Evolutionary conservation across 2,329 filamentous ascomycete species (phyloP).

Genomic region (Orbilia blumenaviensis): DNA sequence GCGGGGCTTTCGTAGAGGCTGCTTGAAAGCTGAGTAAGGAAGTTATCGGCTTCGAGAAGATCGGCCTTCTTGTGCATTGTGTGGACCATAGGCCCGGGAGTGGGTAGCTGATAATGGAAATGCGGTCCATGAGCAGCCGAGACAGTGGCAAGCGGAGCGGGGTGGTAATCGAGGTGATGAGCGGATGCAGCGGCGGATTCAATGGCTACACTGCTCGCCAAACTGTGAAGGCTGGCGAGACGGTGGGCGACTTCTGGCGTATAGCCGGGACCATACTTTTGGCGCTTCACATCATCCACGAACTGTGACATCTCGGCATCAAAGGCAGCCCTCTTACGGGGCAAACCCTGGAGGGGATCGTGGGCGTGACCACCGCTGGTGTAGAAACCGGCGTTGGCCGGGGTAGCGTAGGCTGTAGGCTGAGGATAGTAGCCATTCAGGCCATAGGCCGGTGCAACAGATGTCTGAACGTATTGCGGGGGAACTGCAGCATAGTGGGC

Average conservation of each 20-base stretch:
- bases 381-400: constrained; percentile 62
- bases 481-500: constrained; percentile 53
- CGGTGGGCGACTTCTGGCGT: constrained; percentile 91
- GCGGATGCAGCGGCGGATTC: constrained; percentile 61
- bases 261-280: constrained; percentile 86
- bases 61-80: constrained; percentile 94
- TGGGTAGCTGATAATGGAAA: constrained; percentile 63
- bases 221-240: constrained; percentile 79
- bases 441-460: constrained; percentile 40
- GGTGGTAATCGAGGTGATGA: constrained; percentile 66
- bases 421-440: constrained; percentile 50
- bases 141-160: constrained; percentile 65
- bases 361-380: constrained; percentile 74
- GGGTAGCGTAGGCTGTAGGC: constrained; percentile 17
- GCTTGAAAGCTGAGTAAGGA: constrained; percentile 93
- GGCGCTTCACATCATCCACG: constrained; percentile 90
- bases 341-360: constrained; percentile 67
- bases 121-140: constrained; percentile 63
- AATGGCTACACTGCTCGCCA: constrained; percentile 68
- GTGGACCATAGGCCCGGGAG: constrained; percentile 71
- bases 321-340: constrained; percentile 47
- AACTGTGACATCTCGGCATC: constrained; percentile 69
- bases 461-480: constrained; percentile 42
- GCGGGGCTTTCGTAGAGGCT: constrained; percentile 94
- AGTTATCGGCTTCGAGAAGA: constrained; percentile 89